Evolutionary conservation across 2,329 filamentous ascomycete genomes (phyloP).

Genomic region (Diaporthe sp.): DNA sequence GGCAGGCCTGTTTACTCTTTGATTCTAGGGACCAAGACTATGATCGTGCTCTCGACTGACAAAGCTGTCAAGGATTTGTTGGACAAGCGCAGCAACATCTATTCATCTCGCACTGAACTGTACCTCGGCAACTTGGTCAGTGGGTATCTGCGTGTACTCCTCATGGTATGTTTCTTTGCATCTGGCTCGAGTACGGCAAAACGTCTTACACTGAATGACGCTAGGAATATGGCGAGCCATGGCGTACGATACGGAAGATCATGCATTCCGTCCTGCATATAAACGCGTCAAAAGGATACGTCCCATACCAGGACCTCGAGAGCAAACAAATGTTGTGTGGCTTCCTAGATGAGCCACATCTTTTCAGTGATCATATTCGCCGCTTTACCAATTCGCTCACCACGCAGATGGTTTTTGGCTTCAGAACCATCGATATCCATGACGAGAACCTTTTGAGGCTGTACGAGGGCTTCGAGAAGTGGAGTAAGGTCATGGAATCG

Average conservation of each 20-base stretch:
- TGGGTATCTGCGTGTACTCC: conserved; percentile 6
- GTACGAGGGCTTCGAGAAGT: conserved; percentile 33
- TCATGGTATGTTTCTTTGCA: conserved; percentile 18
- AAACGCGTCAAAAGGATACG: conserved; percentile 59
- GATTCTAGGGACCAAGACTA: conserved; percentile 60
- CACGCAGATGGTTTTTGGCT: conserved; percentile 64
- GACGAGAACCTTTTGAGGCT: conserved; percentile 53
- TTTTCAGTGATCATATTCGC: conserved; percentile 58
- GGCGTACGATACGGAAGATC: conserved; percentile 52
- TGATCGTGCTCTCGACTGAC: conserved; percentile 61
- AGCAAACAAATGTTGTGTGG: conserved; percentile 66
- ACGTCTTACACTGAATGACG: background rate
- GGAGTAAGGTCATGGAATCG: conserved; percentile 49
- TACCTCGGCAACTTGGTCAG: conserved; percentile 22
- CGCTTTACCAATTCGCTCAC: conserved; percentile 62
- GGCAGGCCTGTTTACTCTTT: conserved; percentile 63
- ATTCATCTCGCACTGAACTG: conserved; percentile 56
- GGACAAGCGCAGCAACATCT: conserved; percentile 62
- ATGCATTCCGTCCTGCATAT: conserved; percentile 62
- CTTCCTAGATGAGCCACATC: conserved; percentile 57
- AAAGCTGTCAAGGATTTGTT: conserved; percentile 63
- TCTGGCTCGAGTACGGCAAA: background rate
- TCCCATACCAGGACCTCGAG: conserved; percentile 68
- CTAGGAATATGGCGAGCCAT: conserved; percentile 50
- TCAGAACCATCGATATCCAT: conserved; percentile 54